phyloP scores from a whole-genome alignment of 495 filamentous ascomycete species.

The Talaromyces liani region DNA sequence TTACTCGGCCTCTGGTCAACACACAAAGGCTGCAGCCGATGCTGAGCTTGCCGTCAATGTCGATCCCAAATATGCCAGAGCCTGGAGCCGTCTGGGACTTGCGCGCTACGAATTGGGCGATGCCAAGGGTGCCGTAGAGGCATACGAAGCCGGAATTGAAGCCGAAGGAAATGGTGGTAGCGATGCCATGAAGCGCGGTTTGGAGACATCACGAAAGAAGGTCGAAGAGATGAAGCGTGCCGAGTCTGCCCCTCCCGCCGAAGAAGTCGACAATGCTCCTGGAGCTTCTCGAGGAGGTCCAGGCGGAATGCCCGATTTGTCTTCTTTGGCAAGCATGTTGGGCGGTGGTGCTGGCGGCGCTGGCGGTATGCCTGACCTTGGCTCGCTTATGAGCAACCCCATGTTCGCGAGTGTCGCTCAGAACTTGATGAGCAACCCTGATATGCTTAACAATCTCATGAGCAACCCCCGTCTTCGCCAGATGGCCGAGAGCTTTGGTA shows the following conservation, averaged over 20 bases:
- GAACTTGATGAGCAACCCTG: slow-evolving; percentile 92
- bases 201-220: slow-evolving; percentile 78
- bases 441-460: slow-evolving; percentile 84
- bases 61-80: slow-evolving; percentile 93
- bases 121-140: slow-evolving; percentile 85
- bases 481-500: slow-evolving; percentile 55
- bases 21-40: slow-evolving; percentile 72
- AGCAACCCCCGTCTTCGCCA: slow-evolving; percentile 81
- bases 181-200: slow-evolving; percentile 80
- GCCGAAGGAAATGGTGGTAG: slow-evolving; percentile 86
- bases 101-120: slow-evolving; percentile 87
- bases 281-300: slow-evolving; percentile 38
- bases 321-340: slow-evolving; percentile 64
- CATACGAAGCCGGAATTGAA: slow-evolving; percentile 88
- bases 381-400: slow-evolving; percentile 87
- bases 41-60: slow-evolving; percentile 79
- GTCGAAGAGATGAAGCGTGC: slow-evolving; percentile 60
- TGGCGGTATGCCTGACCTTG: slow-evolving; percentile 82
- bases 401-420: slow-evolving; percentile 97
- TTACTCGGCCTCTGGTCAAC: slow-evolving; percentile 70
- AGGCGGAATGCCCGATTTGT: slow-evolving; percentile 76
- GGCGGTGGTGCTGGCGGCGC: slow-evolving; percentile 54
- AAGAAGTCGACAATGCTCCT: slow-evolving; percentile 39
- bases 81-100: slow-evolving; percentile 86
- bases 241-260: slow-evolving; percentile 40